These are phyloP conservation scores for Thermomyces lanuginosus DNA, from an alignment of 2,329 filamentous ascomycete species.

Conservation along the genomic window DNA sequence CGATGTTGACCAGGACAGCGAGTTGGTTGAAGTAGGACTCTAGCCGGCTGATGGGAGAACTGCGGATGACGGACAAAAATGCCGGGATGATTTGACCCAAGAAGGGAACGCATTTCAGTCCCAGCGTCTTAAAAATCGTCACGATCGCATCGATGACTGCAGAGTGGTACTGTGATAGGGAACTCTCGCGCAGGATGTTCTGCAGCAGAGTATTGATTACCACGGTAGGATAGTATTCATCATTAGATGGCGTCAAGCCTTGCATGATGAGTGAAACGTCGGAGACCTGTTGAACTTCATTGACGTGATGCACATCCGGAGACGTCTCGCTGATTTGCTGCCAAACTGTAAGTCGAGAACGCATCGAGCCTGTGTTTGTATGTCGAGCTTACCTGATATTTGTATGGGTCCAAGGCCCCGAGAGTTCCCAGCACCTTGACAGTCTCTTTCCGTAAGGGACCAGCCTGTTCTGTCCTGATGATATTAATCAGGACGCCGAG, in stretches of 20 bases:
- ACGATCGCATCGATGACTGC: slow-evolving; percentile 94
- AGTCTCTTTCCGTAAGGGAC: slow-evolving; percentile 73
- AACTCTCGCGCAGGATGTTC: slow-evolving; percentile 72
- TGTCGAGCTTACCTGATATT: slow-evolving; percentile 47
- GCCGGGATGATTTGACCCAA: slow-evolving; percentile 86
- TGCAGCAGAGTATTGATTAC: slow-evolving; percentile 91
- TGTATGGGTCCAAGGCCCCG: slow-evolving; percentile 88
- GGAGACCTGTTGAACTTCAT: slow-evolving; percentile 54
- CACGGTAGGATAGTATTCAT: slow-evolving; percentile 96
- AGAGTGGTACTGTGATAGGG: slow-evolving; percentile 77
- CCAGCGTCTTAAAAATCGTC: slow-evolving; percentile 94
- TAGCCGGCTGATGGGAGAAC: slow-evolving; percentile 58
- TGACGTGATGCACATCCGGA: slow-evolving; percentile 59
- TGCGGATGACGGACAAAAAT: slow-evolving; percentile 76
- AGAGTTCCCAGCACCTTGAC: slow-evolving; percentile 94
- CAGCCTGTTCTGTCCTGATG: slow-evolving; percentile 80
- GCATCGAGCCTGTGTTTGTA: slow-evolving; percentile 4
- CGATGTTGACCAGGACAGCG: slow-evolving; percentile 81
- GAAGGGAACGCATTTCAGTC: slow-evolving; percentile 89
- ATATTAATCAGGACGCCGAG: slow-evolving; percentile 87
- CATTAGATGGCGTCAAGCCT: slow-evolving; percentile 84
- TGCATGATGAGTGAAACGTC: slow-evolving; percentile 98
- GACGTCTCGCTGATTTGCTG: slow-evolving; percentile 74
- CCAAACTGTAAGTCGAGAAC: slow-evolving; percentile 4
- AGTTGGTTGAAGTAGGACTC: slow-evolving; percentile 98